Evolutionary conservation across 1,139 yeast genomes (phyloP), one percentile per base, ranked within the genome.

Genomic region (Suhomyces bribrorum): DNA sequence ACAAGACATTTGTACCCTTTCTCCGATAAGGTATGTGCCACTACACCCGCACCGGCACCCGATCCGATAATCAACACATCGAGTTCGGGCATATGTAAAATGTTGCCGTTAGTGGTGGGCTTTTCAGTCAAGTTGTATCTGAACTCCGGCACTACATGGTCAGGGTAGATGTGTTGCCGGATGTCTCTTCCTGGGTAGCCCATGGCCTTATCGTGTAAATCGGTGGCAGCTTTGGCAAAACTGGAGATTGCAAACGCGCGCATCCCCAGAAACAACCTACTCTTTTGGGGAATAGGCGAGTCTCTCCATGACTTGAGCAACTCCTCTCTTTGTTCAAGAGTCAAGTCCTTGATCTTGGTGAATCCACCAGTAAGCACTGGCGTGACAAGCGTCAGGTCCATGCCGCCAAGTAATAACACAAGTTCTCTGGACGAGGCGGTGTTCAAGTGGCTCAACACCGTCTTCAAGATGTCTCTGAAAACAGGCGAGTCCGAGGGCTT

Each of bases 11-110:
- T 63, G 48, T 54, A 61, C 7, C 83, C 83, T 26, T 63, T 66
- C 9, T 63, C 55, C 3, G 76, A 61, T 37, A 79, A 64, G 3
- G 77, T 66, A 34, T 73, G 72, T 2, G 82, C 83, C 0, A 68
- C 75, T 0, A 78, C 83, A 5, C 83, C 83, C 1, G 81, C 77
- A 4, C 82, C 81, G 13, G 77, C 60, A 2, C 85, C 85, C 5
- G 81, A 74, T 3, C 85, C 85, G 32, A 79, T 63, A 31, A 79
- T 66, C 15, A 76, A 59, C 5, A 63, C 81, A 46, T 77, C 75
- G 29, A 66, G 53, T 14, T 67, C 60, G 4, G 73, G 72, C 32
- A 71, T 44, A 36, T 62, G 55, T 34, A 72, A 56, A 39, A 64
- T 72, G 12, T 56, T 43, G 7, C 62, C 62, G 11, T 63, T 61